Evolutionary conservation across 1,284 basidiomycete genomes (phyloP).

Genomic region (Vanrija sp.): DNA sequence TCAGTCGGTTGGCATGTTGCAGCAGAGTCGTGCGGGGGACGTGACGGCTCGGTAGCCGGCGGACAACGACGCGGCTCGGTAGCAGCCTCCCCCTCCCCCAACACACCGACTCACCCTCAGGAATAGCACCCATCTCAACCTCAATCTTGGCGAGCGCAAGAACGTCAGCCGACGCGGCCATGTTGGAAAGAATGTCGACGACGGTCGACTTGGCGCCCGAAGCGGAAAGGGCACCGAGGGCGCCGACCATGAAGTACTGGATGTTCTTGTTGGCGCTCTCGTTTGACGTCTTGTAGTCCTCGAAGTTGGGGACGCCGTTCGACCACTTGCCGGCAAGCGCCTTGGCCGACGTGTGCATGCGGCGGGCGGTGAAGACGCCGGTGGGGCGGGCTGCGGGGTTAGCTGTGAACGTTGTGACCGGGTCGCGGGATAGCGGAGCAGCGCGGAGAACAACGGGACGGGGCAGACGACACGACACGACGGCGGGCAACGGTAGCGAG

Average conservation of each 20-base stretch:
- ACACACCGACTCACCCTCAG: slow-evolving; percentile 73
- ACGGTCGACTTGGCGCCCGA: slow-evolving; percentile 91
- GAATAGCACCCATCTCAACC: slow-evolving; percentile 84
- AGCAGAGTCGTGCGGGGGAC: background rate
- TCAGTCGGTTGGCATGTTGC: background rate
- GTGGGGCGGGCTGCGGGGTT: slow-evolving; percentile 48
- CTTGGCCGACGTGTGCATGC: slow-evolving; percentile 55
- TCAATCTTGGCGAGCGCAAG: slow-evolving; percentile 98
- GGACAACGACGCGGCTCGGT: background rate
- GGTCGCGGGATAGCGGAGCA: background rate
- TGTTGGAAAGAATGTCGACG: slow-evolving; percentile 89
- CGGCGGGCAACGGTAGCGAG: too few species aligned
- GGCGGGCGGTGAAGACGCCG: slow-evolving; percentile 58
- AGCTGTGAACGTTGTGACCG: background rate
- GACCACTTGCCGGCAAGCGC: slow-evolving; percentile 43
- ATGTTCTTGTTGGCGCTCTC: slow-evolving; percentile 75
- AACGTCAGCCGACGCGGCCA: slow-evolving; percentile 97
- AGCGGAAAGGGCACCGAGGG: slow-evolving; percentile 89
- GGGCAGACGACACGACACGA: too few species aligned
- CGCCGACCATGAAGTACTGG: slow-evolving; percentile 97
- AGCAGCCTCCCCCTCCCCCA: background rate
- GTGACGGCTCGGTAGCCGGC: too few species aligned
- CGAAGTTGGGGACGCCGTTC: slow-evolving; percentile 82
- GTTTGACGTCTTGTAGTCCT: slow-evolving; percentile 68
- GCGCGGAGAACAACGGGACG: too few species aligned